Base-by-base conservation (phyloP, 2,329 filamentous ascomycete species). In the Ascochyta viciae-villosae region DNA sequence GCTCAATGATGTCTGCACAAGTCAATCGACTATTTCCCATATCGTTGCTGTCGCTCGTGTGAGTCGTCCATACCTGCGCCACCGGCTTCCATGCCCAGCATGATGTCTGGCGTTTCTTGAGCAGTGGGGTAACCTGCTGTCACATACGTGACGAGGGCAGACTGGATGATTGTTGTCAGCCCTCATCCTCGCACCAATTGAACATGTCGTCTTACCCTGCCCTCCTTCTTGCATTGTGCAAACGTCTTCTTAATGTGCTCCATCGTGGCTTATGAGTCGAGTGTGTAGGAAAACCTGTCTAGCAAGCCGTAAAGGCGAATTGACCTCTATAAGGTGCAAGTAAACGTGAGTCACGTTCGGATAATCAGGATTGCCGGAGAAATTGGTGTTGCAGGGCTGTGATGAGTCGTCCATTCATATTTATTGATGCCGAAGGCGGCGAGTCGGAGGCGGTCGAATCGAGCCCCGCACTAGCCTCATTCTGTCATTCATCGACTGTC, bases 71-170 rank as follows among this genome's bases (percentile, higher is more conserved):
- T 81, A 95, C 91, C 91, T 70, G 94, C 89, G 66, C 95, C 95
- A 72, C 95, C 95, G 75, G 89, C 91, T 80, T 99, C 91, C 86
- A 99, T 89, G 38, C 87, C 91, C 62, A 99, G 81, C 70, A 98
- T 82, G 63, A 97, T 89, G 74, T 92, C 87, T 45, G 92, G 87
- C 1, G 92, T 96, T 70, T 91, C 88, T 67, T 90, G 86, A n/a
- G 89, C 83, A 33, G 86, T 90, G 15, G 95, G 95, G 74, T 88
- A 99, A 52, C 95, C 95, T 55, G 94, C 93, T 24, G 95, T 99
- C 73, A 97, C 92, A 83, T 99, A 99, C 26, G 93, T 93, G 63
- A 99, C 91, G 60, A 99, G 84, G 46, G 95, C 94, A 64, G 91
- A 82, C 85, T 95, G 75, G 63, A 16, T 31, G 12, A 31, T 31